These are phyloP conservation scores for Balamuthia mandrillaris DNA, from an alignment of 208 protist species.

Conservation along the genomic window DNA sequence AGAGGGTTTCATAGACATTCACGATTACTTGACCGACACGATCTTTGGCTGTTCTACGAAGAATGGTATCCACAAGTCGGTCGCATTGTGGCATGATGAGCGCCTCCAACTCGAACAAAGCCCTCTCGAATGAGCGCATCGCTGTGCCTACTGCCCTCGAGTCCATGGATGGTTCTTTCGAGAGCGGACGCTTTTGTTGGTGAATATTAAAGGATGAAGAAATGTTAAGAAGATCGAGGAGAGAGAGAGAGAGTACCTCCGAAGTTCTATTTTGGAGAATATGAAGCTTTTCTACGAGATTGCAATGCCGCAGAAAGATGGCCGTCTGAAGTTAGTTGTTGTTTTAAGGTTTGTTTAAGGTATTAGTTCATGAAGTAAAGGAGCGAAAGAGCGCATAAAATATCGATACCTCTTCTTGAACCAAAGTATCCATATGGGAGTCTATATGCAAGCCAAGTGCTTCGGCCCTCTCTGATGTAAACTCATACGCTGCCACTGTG, in stretches of 20 bases:
- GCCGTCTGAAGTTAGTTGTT: background rate
- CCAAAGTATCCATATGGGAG: conserved; percentile 56
- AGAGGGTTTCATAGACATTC: conserved; percentile 26
- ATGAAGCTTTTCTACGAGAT: conserved; percentile 37
- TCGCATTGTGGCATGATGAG: conserved; percentile 43
- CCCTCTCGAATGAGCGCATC: conserved; percentile 35
- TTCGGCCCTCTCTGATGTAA: conserved; percentile 22
- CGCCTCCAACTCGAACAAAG: conserved; percentile 30
- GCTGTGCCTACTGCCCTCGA: conserved; percentile 5
- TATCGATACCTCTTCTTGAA: conserved; percentile 37
- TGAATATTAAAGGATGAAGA: background rate
- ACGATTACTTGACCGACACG: conserved; percentile 35
- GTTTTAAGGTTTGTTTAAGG: too few species aligned
- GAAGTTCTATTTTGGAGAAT: conserved; percentile 29
- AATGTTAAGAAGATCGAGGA: background rate
- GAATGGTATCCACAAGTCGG: background rate
- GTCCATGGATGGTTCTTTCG: conserved; percentile 41
- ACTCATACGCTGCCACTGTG: background rate
- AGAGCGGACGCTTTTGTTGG: background rate
- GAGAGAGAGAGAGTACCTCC: background rate
- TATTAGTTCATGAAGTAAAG: background rate
- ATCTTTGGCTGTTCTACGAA: background rate
- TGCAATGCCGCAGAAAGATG: background rate
- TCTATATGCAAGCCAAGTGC: conserved; percentile 36
- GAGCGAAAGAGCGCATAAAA: background rate